These are phyloP conservation scores for Coccomyxa sp. DNA, from an alignment of 139 green algal genomes.

Conservation along the genomic window DNA sequence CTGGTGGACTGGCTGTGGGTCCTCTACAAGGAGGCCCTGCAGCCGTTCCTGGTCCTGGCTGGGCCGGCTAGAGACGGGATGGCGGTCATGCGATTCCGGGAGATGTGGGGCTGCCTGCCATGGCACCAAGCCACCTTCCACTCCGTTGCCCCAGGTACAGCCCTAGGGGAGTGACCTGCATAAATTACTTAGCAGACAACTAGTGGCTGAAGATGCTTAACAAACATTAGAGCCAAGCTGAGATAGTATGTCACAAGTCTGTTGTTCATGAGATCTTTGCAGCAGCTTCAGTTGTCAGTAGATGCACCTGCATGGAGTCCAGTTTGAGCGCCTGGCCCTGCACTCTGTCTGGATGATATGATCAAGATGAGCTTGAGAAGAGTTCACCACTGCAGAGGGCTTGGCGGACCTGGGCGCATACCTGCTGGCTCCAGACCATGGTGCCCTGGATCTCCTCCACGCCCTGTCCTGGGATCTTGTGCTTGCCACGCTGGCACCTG, in stretches of 20 bases:
- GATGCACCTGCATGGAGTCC: no score
- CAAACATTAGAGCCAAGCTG: no score
- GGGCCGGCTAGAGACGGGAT: conserved; percentile 3
- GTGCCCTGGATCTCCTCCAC: conserved; percentile 11
- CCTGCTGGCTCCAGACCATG: conserved; percentile 9
- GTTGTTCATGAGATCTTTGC: no score
- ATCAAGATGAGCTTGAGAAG: no score
- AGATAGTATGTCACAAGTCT: no score
- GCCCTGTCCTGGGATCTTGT: conserved; percentile 16
- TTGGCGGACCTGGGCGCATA: conserved; percentile 4
- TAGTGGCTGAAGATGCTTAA: no score
- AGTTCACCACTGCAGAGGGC: conserved; percentile 6
- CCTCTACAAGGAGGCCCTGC: conserved; percentile 13
- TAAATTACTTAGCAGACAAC: no score
- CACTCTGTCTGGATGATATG: no score
- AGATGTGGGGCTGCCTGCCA: conserved; percentile 11
- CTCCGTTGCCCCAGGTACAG: conserved; percentile 4
- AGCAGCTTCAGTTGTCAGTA: no score
- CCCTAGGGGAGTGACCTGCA: no score
- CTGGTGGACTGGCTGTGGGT: conserved; percentile 14
- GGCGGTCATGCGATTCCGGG: conserved; percentile 3
- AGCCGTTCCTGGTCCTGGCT: conserved; percentile 22
- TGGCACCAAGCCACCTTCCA: conserved; percentile 22
- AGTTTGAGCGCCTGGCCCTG: no score
- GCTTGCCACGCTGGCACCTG: conserved; percentile 1